Conservation (phyloP, 2,329 filamentous ascomycete genomes). For the Myotisia sp. region DNA sequence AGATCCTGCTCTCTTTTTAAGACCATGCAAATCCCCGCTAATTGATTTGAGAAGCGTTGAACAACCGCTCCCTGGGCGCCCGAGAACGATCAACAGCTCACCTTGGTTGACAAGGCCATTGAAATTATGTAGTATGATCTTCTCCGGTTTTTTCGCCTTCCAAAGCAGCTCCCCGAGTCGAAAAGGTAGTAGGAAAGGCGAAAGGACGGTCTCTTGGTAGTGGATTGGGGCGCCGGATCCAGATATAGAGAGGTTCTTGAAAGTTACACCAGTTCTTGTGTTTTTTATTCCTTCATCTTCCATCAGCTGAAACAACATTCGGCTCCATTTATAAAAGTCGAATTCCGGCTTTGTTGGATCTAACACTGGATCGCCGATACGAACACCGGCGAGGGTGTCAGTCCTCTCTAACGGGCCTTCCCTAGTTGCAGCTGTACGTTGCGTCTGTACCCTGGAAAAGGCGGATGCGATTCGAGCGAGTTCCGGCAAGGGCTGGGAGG, state of each 20-base stretch:
- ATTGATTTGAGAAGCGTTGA: slow-evolving; percentile 76
- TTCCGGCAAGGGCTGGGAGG: slow-evolving; percentile 6
- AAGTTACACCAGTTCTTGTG: slow-evolving; percentile 46
- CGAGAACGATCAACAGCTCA: slow-evolving; percentile 30
- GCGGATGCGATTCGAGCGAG: slow-evolving; percentile 12
- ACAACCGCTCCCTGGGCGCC: slow-evolving; percentile 39
- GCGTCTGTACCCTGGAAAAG: slow-evolving; percentile 8
- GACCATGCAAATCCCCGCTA: slow-evolving; percentile 66
- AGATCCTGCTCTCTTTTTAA: slow-evolving; percentile 53
- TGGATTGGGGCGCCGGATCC: slow-evolving; percentile 54
- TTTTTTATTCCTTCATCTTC: slow-evolving; percentile 42
- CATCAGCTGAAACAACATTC: slow-evolving; percentile 36
- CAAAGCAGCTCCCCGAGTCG: slow-evolving; percentile 42
- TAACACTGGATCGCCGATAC: slow-evolving; percentile 35
- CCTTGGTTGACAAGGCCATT: slow-evolving; percentile 40
- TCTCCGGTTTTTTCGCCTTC: slow-evolving; percentile 34
- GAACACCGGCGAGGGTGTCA: slow-evolving; percentile 27
- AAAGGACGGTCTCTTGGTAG: slow-evolving; percentile 52
- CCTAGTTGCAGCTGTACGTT: slow-evolving; percentile 1
- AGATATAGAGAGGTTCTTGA: slow-evolving; percentile 50
- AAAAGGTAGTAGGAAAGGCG: slow-evolving; percentile 44
- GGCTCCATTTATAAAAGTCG: slow-evolving; percentile 40
- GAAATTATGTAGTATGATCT: slow-evolving; percentile 42
- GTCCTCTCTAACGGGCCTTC: slow-evolving; percentile 10
- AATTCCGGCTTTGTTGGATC: slow-evolving; percentile 40